Evolutionary conservation across 2,329 filamentous ascomycete genomes (phyloP), one percentile per base, ranked within the genome.

Genomic region (Fusarium falciforme): DNA sequence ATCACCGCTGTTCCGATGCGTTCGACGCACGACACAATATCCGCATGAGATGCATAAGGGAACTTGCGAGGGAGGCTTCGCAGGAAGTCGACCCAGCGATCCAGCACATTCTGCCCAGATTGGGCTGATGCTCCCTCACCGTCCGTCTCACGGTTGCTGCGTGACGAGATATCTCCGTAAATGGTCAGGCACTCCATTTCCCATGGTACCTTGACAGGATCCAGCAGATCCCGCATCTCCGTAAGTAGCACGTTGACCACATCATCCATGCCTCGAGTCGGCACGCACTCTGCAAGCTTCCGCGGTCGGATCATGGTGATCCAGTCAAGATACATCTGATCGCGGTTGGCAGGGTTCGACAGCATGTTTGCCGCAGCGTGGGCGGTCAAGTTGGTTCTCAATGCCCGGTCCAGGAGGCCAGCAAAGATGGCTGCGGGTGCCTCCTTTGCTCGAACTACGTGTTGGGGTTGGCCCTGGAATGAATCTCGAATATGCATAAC

Each of bases 301-400:
- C 90, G 87, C 11, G 89, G 85, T 29, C 89, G 86, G 33, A 92
- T 89, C 84, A 89, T 89, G 3, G 87, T 90, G 44, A 94, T 91
- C 92, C 95, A 98, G 79, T 99, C 96, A 60, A 93, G 87, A 86
- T 96, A 98, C 96, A 99, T 98, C 79, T 96, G 93, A 74, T 96
- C 94, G 64, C 96, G 91, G 80, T 97, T 97, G 54, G 94, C 93
- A 20, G 94, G 92, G 78, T 96, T 94, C 9, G 94, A 94, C 14
- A 99, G 88, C 89, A 98, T 95, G 72, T 96, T 97, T 25, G 95
- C 96, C 2, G 96, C 95, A 2, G 96, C 95, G 80, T 98, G 96
- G 3, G 96, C 96, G 22, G 96, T 94, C 68, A 96, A 89, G 79
- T 99, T 99, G 69, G 98, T 96, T 67, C 95, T 91, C 38, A 98